phyloP scores from a whole-genome alignment of 2,329 filamentous ascomycete genomes.

The Talaromyces funiculosus region DNA sequence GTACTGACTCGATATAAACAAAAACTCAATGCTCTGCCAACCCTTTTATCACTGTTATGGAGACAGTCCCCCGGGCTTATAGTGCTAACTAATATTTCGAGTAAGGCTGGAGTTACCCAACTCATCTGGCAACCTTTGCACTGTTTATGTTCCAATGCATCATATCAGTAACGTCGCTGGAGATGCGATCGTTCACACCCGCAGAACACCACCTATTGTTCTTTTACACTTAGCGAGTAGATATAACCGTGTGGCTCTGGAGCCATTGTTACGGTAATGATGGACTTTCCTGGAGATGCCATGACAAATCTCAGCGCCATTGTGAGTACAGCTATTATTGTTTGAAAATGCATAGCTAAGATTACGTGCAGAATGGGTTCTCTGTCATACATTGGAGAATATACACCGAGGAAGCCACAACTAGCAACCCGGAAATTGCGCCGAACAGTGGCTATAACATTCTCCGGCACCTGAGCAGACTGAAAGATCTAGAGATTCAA shows the following conservation, averaged over 20 bases:
- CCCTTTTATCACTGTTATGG: constrained; percentile 5
- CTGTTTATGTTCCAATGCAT: constrained; percentile 9
- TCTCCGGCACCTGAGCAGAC: constrained; percentile 33
- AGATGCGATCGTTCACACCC: constrained; percentile 30
- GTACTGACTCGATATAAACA: background rate
- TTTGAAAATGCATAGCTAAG: constrained; percentile 18
- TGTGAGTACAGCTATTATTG: constrained; percentile 27
- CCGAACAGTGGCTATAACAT: constrained; percentile 34
- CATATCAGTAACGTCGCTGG: constrained; percentile 17
- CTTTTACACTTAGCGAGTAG: constrained; percentile 24
- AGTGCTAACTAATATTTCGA: background rate
- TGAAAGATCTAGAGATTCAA: constrained; percentile 35
- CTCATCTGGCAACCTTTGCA: background rate
- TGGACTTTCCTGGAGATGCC: constrained; percentile 41
- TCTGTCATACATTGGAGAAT: constrained; percentile 40
- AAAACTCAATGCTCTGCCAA: background rate
- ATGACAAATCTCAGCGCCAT: constrained; percentile 39
- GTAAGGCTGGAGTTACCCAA: background rate
- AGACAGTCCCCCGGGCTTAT: constrained; percentile 5
- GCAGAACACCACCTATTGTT: constrained; percentile 17
- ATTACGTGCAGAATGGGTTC: constrained; percentile 34
- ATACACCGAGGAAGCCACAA: constrained; percentile 34
- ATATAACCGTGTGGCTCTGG: constrained; percentile 13
- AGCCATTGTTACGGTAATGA: constrained; percentile 25
- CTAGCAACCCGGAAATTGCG: constrained; percentile 25